Evolutionary conservation across 352 stramenopile genomes (phyloP), one percentile per base, ranked within the genome.

Genomic region (Pythium guiyangense): DNA sequence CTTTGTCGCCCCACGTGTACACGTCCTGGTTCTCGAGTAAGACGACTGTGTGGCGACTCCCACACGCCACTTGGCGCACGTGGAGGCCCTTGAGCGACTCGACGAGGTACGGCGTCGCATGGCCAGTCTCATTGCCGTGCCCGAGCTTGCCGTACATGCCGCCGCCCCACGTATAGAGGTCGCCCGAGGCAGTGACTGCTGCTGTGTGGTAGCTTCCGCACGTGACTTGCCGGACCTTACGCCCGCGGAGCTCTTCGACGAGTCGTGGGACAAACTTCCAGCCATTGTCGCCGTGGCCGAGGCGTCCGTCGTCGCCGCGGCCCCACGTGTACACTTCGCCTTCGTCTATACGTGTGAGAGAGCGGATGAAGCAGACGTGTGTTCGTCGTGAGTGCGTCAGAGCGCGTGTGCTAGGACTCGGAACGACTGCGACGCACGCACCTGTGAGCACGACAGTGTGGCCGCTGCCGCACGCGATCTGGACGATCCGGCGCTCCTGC

Each of bases 231-330:
- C 85, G 90, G 45, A 92, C 79, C 40, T 92, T 88, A 65, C 96
- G 96, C 59, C 90, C 91, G 37, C 87, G 87, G 4, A 98, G 68
- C 60, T 91, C 84, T 54, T 97, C 89, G 8, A 94, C 92, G 22
- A 98, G 76, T 10, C 94, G 79, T 20, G 94, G 94, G n/a, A 98
- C 93, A 64, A 98, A 98, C 71, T 98, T 98, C 94, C 94, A 98
- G 49, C 93, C 93, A 70, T 98, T 98, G 64, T 97, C 89, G 62
- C 87, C 86, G 53, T 97, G 89, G n/a, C 90, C 90, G 35, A 97
- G 57, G 1, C 90, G 84, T 0, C 90, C 90, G 63, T 97, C 89
- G 58, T 95, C 80, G 2, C 90, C 90, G 27, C 88, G 70, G 14
- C 88, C 88, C 88, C 88, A 97, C 52, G 88, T 96, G 68, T 88